A percentile compares a stretch with the other conserved stretches of the same genome.
These are phyloP conservation scores for Cucumis variabilis DNA, from an alignment of 331 rosid genomes.

Conservation along the genomic window DNA sequence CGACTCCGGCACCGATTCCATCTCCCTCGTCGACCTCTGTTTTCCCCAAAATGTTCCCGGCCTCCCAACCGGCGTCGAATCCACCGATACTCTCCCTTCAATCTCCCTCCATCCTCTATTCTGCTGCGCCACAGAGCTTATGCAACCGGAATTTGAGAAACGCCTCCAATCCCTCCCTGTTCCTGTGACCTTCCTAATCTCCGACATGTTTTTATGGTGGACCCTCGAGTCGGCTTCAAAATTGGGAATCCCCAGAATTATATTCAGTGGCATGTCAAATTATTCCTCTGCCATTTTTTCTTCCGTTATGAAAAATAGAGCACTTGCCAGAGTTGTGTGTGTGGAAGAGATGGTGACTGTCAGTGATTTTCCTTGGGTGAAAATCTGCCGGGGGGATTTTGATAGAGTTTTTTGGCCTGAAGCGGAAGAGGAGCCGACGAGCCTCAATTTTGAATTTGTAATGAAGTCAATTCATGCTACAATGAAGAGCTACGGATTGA, in stretches of 20 bases:
- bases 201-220: slow-evolving; percentile 82
- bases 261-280: slow-evolving; percentile 43
- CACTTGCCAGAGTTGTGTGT: slow-evolving; percentile 28
- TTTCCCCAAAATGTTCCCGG: slow-evolving; percentile 44
- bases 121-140: slow-evolving; percentile 41
- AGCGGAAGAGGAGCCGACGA: background rate
- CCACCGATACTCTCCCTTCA: slow-evolving; percentile 60
- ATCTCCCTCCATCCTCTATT: slow-evolving; percentile 43
- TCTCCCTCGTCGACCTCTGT: slow-evolving; percentile 41
- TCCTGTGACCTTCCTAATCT: slow-evolving; percentile 54
- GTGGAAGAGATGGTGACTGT: slow-evolving; percentile 36
- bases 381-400: slow-evolving; percentile 41
- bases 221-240: slow-evolving; percentile 53
- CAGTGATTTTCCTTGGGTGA: slow-evolving; percentile 57
- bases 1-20: background rate
- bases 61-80: slow-evolving; percentile 53
- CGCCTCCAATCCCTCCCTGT: slow-evolving; percentile 40
- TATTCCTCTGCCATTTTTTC: background rate
- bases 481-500: slow-evolving; percentile 30
- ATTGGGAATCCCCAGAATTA: slow-evolving; percentile 44
- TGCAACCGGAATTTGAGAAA: slow-evolving; percentile 54
- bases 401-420: background rate
- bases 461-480: background rate
- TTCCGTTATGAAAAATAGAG: background rate
- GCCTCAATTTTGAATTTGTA: slow-evolving; percentile 6